Evolutionary conservation across 1,139 yeast genomes (phyloP).

Genomic region (Suhomyces panamericanus): DNA sequence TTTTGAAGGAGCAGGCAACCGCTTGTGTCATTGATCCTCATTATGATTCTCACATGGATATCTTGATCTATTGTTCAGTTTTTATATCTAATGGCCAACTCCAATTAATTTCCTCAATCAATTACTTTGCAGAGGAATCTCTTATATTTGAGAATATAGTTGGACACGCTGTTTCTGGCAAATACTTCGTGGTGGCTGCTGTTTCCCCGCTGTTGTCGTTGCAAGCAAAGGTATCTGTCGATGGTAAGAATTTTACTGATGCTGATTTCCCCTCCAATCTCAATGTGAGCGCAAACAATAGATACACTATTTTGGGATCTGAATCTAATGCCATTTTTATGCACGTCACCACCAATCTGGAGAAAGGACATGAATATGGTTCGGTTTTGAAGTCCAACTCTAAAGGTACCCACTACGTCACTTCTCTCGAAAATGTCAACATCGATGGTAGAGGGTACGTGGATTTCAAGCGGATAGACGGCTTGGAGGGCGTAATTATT

Average conservation of each 20-base stretch:
- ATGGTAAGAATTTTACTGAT: constrained; percentile 77
- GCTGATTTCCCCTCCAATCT: constrained; percentile 78
- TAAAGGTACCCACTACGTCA: constrained; percentile 88
- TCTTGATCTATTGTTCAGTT: constrained; percentile 61
- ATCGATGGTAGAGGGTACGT: constrained; percentile 73
- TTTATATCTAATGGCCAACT: constrained; percentile 26
- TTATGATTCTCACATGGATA: constrained; percentile 33
- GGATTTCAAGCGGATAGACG: constrained; percentile 83
- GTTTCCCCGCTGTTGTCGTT: constrained; percentile 46
- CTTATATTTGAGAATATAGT: constrained; percentile 52
- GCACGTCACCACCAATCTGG: constrained; percentile 71
- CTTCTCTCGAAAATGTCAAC: constrained; percentile 72
- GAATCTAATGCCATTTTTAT: constrained; percentile 73
- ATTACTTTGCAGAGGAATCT: constrained; percentile 47
- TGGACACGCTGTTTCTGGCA: constrained; percentile 67
- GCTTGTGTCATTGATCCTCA: constrained; percentile 67
- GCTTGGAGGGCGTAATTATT: constrained; percentile 84
- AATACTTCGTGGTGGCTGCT: constrained; percentile 70
- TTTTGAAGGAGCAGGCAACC: constrained; percentile 50
- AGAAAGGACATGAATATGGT: constrained; percentile 63
- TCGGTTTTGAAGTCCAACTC: constrained; percentile 83
- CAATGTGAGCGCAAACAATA: constrained; percentile 62
- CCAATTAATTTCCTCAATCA: constrained; percentile 50
- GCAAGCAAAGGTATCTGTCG: constrained; percentile 72
- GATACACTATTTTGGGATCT: constrained; percentile 83